Evolutionary conservation across 345 rosid species (phyloP).

Genomic region (Acer negundo): DNA sequence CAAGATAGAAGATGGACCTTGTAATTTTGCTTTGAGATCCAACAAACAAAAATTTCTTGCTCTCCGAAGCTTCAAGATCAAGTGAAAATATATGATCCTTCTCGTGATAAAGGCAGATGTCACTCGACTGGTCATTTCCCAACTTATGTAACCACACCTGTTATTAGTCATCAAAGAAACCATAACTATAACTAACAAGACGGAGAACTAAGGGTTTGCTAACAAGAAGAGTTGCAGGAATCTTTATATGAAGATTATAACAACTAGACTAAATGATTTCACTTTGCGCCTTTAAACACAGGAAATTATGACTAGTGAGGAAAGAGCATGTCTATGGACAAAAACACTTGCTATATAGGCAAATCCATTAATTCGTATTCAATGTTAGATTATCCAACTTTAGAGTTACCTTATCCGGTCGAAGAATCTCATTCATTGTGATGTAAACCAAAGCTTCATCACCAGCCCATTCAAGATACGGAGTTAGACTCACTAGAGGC

Average conservation of each 20-base stretch:
- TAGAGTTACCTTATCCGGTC: constrained; percentile 69
- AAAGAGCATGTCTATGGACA: too few relatives aligned
- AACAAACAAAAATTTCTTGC: constrained; percentile 69
- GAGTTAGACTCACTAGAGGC: constrained; percentile 60
- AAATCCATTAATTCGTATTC: too few relatives aligned
- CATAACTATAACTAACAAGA: not conserved
- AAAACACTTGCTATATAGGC: too few relatives aligned
- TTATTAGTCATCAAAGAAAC: constrained; percentile 15
- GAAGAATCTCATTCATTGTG: constrained; percentile 83
- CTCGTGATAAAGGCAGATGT: constrained; percentile 85
- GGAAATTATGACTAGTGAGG: too few relatives aligned
- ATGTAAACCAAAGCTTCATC: constrained; percentile 72
- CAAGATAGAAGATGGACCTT: constrained; percentile 63
- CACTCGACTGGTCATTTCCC: constrained; percentile 71
- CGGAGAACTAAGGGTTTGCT: not conserved
- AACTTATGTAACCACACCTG: constrained; percentile 93
- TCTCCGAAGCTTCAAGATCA: constrained; percentile 71
- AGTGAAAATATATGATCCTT: constrained; percentile 85
- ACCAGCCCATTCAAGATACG: constrained; percentile 74
- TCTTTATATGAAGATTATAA: not conserved
- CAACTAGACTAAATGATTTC: not conserved
- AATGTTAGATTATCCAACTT: too few relatives aligned
- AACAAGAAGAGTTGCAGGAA: not conserved
- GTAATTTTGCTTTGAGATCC: constrained; percentile 79
- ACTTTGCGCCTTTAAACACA: not conserved